Conservation (phyloP, 139 green algal species). For the Haematococcus lacustris region DNA sequence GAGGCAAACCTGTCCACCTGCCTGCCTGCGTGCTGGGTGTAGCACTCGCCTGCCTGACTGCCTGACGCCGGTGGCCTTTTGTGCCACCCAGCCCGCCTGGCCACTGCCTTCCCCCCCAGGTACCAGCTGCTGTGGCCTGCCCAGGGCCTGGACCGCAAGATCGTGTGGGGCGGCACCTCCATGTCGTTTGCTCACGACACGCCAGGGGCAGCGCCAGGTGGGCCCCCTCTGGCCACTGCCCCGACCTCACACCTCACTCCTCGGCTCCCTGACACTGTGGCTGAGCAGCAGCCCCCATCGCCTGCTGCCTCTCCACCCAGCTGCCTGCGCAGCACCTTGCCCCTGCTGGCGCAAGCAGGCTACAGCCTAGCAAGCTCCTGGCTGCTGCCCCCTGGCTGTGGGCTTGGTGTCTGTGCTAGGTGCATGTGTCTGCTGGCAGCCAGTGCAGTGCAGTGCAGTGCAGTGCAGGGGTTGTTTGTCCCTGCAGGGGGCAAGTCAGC, state of each 20-base stretch:
- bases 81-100: too few species aligned
- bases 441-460: too few species aligned
- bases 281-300: neutral
- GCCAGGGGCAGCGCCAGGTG: neutral
- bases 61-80: too few species aligned
- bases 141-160: constrained; percentile 26
- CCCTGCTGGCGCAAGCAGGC: neutral
- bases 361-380: neutral
- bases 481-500: too few species aligned
- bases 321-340: neutral
- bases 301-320: neutral
- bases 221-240: neutral
- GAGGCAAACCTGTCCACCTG: neutral
- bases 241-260: neutral
- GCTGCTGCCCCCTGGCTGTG: too few species aligned
- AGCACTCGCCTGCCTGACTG: too few species aligned
- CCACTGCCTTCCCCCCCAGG: too few species aligned
- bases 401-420: too few species aligned
- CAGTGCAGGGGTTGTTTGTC: too few species aligned
- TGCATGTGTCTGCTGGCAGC: too few species aligned
- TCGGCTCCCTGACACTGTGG: neutral
- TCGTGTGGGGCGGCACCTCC: constrained; percentile 45
- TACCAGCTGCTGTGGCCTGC: constrained; percentile 46
- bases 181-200: constrained; percentile 35
- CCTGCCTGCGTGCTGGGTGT: neutral